phyloP scores from a whole-genome alignment of 2,329 filamentous ascomycete species.

The Blumeriella jaapii region DNA sequence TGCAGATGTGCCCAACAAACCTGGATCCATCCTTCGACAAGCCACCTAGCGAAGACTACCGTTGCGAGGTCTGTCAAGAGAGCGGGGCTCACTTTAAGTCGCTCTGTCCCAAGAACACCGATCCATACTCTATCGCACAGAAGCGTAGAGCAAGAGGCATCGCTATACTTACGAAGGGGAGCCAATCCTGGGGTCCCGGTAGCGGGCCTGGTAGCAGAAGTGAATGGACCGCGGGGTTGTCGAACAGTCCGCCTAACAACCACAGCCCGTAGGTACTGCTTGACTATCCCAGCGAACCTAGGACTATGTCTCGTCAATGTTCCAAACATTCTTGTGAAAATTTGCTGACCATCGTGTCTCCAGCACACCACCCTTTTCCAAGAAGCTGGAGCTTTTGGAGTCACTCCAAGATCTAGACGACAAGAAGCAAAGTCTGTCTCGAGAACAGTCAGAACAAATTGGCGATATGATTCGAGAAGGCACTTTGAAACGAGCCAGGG shows the following conservation, averaged over 20 bases:
- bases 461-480: slow-evolving; percentile 2
- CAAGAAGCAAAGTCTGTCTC: slow-evolving; percentile 1
- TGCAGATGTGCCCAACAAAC: slow-evolving; percentile 33
- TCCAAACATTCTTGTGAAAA: too few species aligned
- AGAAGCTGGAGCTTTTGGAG: not conserved
- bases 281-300: too few species aligned
- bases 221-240: too few species aligned
- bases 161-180: not conserved
- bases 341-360: not conserved
- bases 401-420: slow-evolving; percentile 2
- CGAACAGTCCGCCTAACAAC: not conserved
- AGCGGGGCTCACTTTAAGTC: slow-evolving; percentile 28
- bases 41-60: slow-evolving; percentile 25
- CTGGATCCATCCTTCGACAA: slow-evolving; percentile 30
- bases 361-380: not conserved
- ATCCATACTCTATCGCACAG: slow-evolving; percentile 27
- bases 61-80: slow-evolving; percentile 28
- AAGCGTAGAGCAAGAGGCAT: slow-evolving; percentile 21
- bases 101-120: slow-evolving; percentile 29
- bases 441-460: slow-evolving; percentile 1
- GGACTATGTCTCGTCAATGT: too few species aligned
- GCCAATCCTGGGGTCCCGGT: not conserved
- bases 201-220: too few species aligned
- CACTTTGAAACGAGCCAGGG: slow-evolving; percentile 2
- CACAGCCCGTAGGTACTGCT: too few species aligned